Evolutionary conservation across 768 basidiomycete species (phyloP).

Genomic region (Rhizopogon roseolus): DNA sequence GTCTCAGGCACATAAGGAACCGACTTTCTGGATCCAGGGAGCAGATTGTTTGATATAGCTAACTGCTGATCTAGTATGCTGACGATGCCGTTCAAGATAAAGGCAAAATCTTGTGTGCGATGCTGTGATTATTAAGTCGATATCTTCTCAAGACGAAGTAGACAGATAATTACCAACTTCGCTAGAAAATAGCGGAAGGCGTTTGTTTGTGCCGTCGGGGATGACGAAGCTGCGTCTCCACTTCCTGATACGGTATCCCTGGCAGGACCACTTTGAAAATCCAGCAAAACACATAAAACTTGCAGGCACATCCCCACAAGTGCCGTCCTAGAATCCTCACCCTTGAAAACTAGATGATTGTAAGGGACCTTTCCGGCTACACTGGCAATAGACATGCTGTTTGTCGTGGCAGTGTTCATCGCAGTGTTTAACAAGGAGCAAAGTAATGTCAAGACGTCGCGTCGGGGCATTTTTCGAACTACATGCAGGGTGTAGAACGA

Average conservation of each 20-base stretch:
- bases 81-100: constrained; percentile 70
- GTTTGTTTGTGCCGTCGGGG: constrained; percentile 69
- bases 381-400: constrained; percentile 51
- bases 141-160: constrained; percentile 4
- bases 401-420: constrained; percentile 59
- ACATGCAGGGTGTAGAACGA: constrained; percentile 76
- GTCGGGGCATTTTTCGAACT: constrained; percentile 69
- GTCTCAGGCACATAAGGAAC: constrained; percentile 80
- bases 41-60: constrained; percentile 62
- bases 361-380: constrained; percentile 82
- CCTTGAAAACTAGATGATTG: constrained; percentile 86
- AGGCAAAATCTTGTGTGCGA: constrained; percentile 83
- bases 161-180: constrained; percentile 55
- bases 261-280: constrained; percentile 77
- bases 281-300: constrained; percentile 68
- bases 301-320: constrained; percentile 76
- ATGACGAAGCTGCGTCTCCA: constrained; percentile 38
- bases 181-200: constrained; percentile 90
- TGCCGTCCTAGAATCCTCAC: constrained; percentile 72
- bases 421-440: constrained; percentile 93
- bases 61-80: constrained; percentile 73
- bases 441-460: constrained; percentile 84
- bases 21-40: constrained; percentile 84
- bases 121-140: constrained; percentile 47
- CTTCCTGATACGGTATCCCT: constrained; percentile 42